A percentile compares a stretch with the other conserved stretches of the same genome.
These are phyloP conservation scores for Carex kokanica DNA, from an alignment of 176 grass and related monocot genomes.

Conservation along the genomic window DNA sequence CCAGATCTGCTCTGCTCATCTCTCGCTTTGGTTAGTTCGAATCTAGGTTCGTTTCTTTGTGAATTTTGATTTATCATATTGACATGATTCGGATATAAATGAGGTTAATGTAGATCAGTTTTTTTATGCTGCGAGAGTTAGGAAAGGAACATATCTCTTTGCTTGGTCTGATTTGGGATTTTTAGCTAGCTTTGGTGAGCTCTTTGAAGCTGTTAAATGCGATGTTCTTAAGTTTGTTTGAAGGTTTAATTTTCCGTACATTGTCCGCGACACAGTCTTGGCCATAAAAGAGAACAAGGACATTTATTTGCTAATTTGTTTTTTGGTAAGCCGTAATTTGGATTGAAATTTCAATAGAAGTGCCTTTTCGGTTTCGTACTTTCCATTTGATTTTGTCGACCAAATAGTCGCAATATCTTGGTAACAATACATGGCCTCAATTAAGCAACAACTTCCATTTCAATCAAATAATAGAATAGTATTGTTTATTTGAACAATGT, in stretches of 20 bases:
- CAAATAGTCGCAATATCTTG: neutral
- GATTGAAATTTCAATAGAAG: constrained; percentile 6
- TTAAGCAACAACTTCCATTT: constrained; percentile 7
- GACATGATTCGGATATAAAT: neutral
- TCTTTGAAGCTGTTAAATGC: neutral
- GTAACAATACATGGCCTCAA: neutral
- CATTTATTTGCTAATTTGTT: neutral
- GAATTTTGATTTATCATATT: constrained; percentile 8
- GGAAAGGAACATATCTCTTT: neutral
- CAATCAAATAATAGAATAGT: neutral
- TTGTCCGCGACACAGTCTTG: neutral
- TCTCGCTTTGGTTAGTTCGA: neutral
- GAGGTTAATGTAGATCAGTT: neutral
- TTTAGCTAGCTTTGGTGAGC: neutral
- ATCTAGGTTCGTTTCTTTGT: constrained; percentile 16
- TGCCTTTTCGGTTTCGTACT: neutral
- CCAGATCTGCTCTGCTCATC: constrained; percentile 15
- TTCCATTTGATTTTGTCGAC: neutral
- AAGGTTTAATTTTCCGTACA: neutral
- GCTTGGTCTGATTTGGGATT: neutral
- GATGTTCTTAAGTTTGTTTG: constrained; percentile 8
- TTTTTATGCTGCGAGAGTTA: neutral
- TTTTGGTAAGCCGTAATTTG: neutral
- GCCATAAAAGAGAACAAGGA: neutral
- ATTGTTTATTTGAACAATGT: neutral